Evolutionary conservation across 306 rosid genomes (phyloP), one percentile per base, ranked within the genome.

Genomic region (Dryas alaskensis): DNA sequence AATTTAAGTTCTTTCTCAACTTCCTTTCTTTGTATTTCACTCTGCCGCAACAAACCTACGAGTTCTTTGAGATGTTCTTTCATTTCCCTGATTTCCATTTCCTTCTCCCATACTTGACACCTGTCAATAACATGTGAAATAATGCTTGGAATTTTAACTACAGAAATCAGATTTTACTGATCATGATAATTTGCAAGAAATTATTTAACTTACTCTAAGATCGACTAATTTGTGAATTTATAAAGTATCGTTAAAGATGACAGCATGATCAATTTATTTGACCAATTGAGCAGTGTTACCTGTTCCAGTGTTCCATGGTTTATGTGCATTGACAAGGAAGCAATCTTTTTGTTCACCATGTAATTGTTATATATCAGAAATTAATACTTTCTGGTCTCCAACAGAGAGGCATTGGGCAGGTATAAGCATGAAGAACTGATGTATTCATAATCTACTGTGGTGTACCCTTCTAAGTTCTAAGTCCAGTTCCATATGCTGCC

Each of bases 61-160:
- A 95, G 97, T 82, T 95, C 99, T 82, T 87, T 95, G 60, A 95
- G 92, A 82, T 95, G 99, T 83, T 95, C 99, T 79, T 95, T 87
- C 93, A 95, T 95, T 88, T 95, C 99, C 89, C 88, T 90, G 67
- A 83, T 82, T 88, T 95, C 99, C 71, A 84, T 80, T 57, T 92
- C 99, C 77, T 89, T 90, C 87, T 90, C 99, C 99, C 99, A 95
- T 63, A 87, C 78, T 65, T 92, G 98, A 80, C 97, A 95, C 87
- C 99, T 95, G 81, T 72, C 76, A 59, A 74, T 53, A 77, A 76
- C 12, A 72, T 19, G 75, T n/a, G 57, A 73, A 82, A 73, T 67
- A 54, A 74, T 62, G 39, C 50, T 80, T 74, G 69, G 51, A 75
- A 80, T 70, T 70, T 78, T 64, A 70, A 59, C 45, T 4, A 51